Conservation (phyloP, 2,329 filamentous ascomycete species). For the Blumeriella jaapii region DNA sequence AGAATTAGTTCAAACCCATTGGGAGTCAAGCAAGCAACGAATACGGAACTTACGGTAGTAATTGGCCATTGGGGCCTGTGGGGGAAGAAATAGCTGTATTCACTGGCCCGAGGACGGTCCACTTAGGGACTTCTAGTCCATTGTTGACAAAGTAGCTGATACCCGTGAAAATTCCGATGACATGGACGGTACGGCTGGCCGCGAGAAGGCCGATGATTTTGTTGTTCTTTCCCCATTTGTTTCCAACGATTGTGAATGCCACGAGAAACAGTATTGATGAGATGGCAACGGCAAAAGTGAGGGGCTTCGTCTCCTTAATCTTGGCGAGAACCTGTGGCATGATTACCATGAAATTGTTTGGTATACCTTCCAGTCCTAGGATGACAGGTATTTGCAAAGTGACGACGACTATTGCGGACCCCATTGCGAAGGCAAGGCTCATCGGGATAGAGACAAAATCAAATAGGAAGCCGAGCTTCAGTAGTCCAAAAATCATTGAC, state of each 20-base stretch:
- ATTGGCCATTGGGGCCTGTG: conserved; percentile 43
- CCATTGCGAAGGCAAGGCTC: conserved; percentile 53
- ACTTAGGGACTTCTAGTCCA: conserved; percentile 32
- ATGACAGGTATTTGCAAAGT: conserved; percentile 44
- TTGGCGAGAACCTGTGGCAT: conserved; percentile 48
- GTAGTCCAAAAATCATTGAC: conserved; percentile 44
- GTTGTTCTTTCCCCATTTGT: conserved; percentile 46
- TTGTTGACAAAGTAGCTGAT: conserved; percentile 53
- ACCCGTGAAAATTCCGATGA: conserved; percentile 49
- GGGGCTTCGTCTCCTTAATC: conserved; percentile 40
- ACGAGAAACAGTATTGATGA: conserved; percentile 38
- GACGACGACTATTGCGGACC: conserved; percentile 53
- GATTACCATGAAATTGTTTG: conserved; percentile 41
- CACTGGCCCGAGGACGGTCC: not conserved
- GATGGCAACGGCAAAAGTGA: conserved; percentile 47
- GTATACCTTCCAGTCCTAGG: conserved; percentile 31
- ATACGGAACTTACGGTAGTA: too few relatives aligned
- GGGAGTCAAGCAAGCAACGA: conserved; percentile 7
- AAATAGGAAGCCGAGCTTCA: conserved; percentile 53
- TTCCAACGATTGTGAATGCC: conserved; percentile 44
- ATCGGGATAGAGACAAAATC: conserved; percentile 56
- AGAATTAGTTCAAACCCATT: too few relatives aligned
- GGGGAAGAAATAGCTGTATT: conserved; percentile 26
- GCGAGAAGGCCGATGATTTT: conserved; percentile 46
- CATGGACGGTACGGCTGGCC: conserved; percentile 48